Base-by-base conservation (phyloP, 2,329 filamentous ascomycete genomes). In the Penicillium polonicum region DNA sequence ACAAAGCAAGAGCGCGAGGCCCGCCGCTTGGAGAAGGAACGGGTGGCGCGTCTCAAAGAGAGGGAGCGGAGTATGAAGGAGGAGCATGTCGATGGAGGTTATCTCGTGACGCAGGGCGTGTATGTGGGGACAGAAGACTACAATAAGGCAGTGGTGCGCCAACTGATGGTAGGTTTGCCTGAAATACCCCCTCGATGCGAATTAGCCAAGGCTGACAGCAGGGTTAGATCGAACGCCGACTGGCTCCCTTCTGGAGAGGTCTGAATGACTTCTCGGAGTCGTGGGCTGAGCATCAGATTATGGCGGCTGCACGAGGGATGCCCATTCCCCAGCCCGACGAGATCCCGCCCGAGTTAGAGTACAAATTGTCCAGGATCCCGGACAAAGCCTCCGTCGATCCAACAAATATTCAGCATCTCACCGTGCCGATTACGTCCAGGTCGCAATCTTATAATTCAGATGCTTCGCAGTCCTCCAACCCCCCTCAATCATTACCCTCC, bases 191-290 rank as follows among this genome's bases (percentile, higher is more conserved):
- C 27, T 31, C 39, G 23, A n/a, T 15, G 39, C 52, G 42, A 54
- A 39, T 17, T 27, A n/a, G 48, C 51, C 53, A 57, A 27, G 43
- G 6, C 64, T 71, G 48, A 72, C 59, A 23, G 21, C 45, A 12
- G 10, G 27, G 19, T n/a, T 70, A 97, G 93, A 92, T 99, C 72
- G 94, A 99, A 76, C 85, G 94, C 65, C 88, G 89, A 61, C 78
- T 99, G 60, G 94, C 94, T 42, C 94, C 94, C 0, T 99, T 99
- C 74, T 99, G 93, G 92, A 88, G 89, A 70, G 94, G 94, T 5
- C 80, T 99, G 4, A 88, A 96, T 63, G 92, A 97, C 73, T 91
- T 94, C 74, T 88, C 88, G 17, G 85, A 90, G 23, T 89, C 85
- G 52, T 99, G 94, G 94, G 89, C 91, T 13, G 94, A 99, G 70